Evolutionary conservation across 1,284 basidiomycete species (phyloP), one percentile per base, ranked within the genome.

Genomic region (Ustilago trichophora): DNA sequence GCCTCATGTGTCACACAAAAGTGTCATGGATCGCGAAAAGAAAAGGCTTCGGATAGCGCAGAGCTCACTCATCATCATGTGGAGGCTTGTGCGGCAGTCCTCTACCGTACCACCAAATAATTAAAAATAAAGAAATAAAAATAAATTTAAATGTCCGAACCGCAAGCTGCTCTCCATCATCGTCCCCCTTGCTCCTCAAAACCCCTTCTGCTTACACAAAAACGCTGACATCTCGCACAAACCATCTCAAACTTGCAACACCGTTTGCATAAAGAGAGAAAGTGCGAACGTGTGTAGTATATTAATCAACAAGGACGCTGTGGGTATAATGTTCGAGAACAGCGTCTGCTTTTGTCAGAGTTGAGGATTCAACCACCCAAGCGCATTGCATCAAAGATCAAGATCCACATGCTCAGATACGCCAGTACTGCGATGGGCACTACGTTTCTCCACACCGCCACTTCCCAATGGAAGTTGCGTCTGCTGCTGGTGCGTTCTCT

Each of bases 381-480:
- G 3, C 60, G 46, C 66, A 69, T 69, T 18, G 59, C 51, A 47
- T 69, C 73, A 13, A 69, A 27, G 9, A 77, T 42, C 22, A 79
- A 34, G 11, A 70, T 66, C 76, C 76, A 77, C 57, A 80, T 68
- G 15, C 76, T 73, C 10, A 76, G 19, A 37, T 80, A 80, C 18
- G 68, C 68, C 16, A 80, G 53, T 29, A 68, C 57, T 0, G 66
- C 76, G 24, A 80, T 73, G 10, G 78, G 78, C 41, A 80, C 34
- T 9, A 80, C 65, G 31, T 80, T 80, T 13, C 78, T 55, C 58
- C 73, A 63, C 32, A 80, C 67, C n/a, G 77, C 77, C 32, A 80
- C 78, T 18, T 78, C 71, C 78, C 78, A 80, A 34, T 78, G 78
- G 48, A 80, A 80, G 18, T 76, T 76, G 15, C 78, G 53, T 7